phyloP scores from a whole-genome alignment of 805 yeast genomes.

The Wickerhamomyces xylosicus region DNA sequence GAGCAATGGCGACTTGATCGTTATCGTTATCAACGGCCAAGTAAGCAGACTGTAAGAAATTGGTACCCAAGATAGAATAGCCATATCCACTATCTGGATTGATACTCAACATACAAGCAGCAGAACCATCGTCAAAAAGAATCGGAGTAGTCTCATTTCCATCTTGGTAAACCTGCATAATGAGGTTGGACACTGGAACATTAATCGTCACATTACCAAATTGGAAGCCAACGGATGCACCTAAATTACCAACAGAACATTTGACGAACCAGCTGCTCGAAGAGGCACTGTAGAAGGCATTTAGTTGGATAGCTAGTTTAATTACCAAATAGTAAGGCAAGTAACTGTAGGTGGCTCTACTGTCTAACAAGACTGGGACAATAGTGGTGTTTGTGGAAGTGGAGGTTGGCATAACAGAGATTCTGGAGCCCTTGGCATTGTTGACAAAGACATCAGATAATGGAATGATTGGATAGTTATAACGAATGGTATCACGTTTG shows the following conservation, averaged over 20 bases:
- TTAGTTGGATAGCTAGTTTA: conserved; percentile 57
- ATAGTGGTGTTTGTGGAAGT: neutral
- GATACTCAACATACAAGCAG: conserved; percentile 47
- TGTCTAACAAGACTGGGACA: conserved; percentile 48
- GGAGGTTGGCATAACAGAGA: conserved; percentile 1
- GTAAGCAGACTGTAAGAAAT: conserved; percentile 42
- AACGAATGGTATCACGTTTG: conserved; percentile 10
- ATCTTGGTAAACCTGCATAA: conserved; percentile 25
- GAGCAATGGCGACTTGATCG: conserved; percentile 44
- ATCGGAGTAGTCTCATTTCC: conserved; percentile 23
- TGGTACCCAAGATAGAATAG: conserved; percentile 44
- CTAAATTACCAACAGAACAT: conserved; percentile 38
- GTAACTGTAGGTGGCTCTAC: conserved; percentile 37
- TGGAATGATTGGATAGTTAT: conserved; percentile 36
- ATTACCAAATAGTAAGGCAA: conserved; percentile 49
- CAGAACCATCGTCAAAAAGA: conserved; percentile 39
- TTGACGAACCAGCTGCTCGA: conserved; percentile 50
- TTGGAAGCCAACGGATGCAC: conserved; percentile 41
- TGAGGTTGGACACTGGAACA: conserved; percentile 38
- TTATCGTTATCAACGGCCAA: conserved; percentile 58
- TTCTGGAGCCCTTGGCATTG: conserved; percentile 24
- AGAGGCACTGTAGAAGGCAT: conserved; percentile 46
- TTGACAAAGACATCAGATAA: conserved; percentile 34
- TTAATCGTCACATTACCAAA: conserved; percentile 42
- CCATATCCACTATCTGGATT: conserved; percentile 39